Evolutionary conservation across 2,329 filamentous ascomycete species (phyloP).

Genomic region (Cytospora piceae): DNA sequence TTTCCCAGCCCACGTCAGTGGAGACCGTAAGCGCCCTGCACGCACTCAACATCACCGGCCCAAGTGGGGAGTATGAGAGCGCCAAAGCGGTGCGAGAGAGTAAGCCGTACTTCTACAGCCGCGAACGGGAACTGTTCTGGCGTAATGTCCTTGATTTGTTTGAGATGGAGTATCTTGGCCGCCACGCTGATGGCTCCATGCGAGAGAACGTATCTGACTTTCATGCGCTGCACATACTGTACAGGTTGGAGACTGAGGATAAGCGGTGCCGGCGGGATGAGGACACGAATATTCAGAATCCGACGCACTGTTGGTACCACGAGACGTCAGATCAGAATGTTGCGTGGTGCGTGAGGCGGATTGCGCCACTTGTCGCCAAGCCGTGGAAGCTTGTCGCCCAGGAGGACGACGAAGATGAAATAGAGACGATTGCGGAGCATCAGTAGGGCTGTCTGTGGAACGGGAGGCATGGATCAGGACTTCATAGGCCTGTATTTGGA

Average conservation of each 20-base stretch:
- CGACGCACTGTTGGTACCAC: slow-evolving; percentile 23
- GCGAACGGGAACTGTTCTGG: slow-evolving; percentile 21
- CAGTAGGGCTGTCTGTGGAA: not conserved
- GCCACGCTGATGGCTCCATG: slow-evolving; percentile 9
- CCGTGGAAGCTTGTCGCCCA: not conserved
- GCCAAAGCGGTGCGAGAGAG: not conserved
- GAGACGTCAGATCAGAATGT: slow-evolving; percentile 20
- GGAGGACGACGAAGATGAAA: not conserved
- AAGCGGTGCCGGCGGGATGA: slow-evolving; percentile 8
- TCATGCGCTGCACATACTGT: slow-evolving; percentile 22
- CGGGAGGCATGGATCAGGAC: not conserved
- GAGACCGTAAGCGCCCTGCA: slow-evolving; percentile 17
- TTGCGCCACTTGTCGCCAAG: slow-evolving; percentile 16
- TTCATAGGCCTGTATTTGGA: not conserved
- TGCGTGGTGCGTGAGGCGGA: slow-evolving; percentile 11
- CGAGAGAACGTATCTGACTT: slow-evolving; percentile 18
- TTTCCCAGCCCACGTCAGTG: slow-evolving; percentile 7
- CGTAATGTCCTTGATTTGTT: slow-evolving; percentile 17
- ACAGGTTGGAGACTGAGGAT: slow-evolving; percentile 23
- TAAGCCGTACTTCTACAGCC: slow-evolving; percentile 19
- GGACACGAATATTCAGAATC: slow-evolving; percentile 17
- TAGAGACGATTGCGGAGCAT: not conserved
- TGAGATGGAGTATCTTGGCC: slow-evolving; percentile 14
- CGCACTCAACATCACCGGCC: slow-evolving; percentile 8
- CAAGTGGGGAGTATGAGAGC: not conserved